These are phyloP conservation scores for Lizonia empirigonia DNA, from an alignment of 2,329 filamentous ascomycete genomes.

Conservation along the genomic window DNA sequence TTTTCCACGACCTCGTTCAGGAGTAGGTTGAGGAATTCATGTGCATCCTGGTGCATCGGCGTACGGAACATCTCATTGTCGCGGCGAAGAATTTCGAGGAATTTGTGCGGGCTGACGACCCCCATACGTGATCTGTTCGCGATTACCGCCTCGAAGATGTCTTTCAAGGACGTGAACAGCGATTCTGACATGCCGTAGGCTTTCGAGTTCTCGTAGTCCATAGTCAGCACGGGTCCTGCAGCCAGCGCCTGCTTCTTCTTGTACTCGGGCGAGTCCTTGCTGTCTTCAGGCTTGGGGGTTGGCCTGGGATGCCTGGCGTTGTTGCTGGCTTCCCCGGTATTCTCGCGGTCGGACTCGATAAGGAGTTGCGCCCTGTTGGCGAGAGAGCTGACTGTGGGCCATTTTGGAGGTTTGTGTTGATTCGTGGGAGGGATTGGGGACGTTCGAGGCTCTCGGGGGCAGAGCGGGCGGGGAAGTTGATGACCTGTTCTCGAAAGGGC, in stretches of 20 bases:
- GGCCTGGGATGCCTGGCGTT: constrained; percentile 58
- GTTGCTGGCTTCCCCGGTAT: constrained; percentile 46
- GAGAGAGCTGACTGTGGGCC: constrained; percentile 55
- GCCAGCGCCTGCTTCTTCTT: constrained; percentile 96
- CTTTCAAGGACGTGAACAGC: constrained; percentile 91
- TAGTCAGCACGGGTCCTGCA: constrained; percentile 82
- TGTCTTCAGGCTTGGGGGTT: constrained; percentile 81
- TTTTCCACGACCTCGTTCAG: constrained; percentile 96
- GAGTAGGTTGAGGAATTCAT: constrained; percentile 93
- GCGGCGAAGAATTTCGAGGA: constrained; percentile 88
- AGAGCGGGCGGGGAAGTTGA: constrained; percentile 81
- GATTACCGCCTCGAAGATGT: constrained; percentile 92
- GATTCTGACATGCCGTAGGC: constrained; percentile 93
- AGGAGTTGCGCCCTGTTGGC: constrained; percentile 57
- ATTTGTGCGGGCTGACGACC: constrained; percentile 88
- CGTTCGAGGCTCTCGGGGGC: constrained; percentile 70
- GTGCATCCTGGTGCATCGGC: constrained; percentile 97
- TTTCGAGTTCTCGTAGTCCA: constrained; percentile 78
- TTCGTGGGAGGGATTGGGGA: constrained; percentile 51
- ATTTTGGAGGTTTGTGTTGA: constrained; percentile 50
- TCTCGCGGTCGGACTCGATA: constrained; percentile 41
- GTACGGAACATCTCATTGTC: constrained; percentile 98
- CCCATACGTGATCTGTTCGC: constrained; percentile 81
- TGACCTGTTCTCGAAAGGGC: constrained; percentile 89
- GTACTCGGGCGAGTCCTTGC: constrained; percentile 91